Evolutionary conservation across 1,284 basidiomycete species (phyloP).

Genomic region (Cutaneotrichosporon cutaneum): DNA sequence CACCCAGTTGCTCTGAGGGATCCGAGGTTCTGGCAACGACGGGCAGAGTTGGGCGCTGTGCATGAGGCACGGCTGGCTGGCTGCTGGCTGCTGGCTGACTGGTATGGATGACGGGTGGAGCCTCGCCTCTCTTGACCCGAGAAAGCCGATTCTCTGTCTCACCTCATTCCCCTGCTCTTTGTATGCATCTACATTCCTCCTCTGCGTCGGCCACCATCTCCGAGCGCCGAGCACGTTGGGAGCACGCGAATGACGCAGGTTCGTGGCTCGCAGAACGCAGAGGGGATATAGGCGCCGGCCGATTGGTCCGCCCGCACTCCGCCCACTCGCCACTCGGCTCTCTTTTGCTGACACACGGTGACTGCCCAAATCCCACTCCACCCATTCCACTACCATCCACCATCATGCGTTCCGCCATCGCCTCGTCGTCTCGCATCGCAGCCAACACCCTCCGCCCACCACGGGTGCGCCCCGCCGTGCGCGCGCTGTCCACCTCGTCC

Average conservation of each 20-base stretch:
- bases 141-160: background rate
- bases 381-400: background rate
- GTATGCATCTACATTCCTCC: background rate
- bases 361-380: conserved; percentile 4
- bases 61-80: too few species aligned
- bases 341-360: background rate
- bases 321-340: conserved; percentile 3
- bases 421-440: conserved; percentile 33
- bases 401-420: conserved; percentile 33
- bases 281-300: conserved; percentile 3
- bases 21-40: too few species aligned
- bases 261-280: background rate
- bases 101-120: too few species aligned
- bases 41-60: too few species aligned
- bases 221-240: background rate
- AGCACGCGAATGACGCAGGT: background rate
- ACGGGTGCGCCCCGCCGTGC: conserved; percentile 10
- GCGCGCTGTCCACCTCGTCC: conserved; percentile 22
- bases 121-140: background rate
- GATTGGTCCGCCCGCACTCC: conserved; percentile 18
- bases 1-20: too few species aligned
- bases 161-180: background rate
- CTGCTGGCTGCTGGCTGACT: too few species aligned
- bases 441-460: conserved; percentile 6
- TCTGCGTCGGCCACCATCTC: background rate